Evolutionary conservation across 139 green algal species (phyloP).

Genomic region (Chlorella ohadii): DNA sequence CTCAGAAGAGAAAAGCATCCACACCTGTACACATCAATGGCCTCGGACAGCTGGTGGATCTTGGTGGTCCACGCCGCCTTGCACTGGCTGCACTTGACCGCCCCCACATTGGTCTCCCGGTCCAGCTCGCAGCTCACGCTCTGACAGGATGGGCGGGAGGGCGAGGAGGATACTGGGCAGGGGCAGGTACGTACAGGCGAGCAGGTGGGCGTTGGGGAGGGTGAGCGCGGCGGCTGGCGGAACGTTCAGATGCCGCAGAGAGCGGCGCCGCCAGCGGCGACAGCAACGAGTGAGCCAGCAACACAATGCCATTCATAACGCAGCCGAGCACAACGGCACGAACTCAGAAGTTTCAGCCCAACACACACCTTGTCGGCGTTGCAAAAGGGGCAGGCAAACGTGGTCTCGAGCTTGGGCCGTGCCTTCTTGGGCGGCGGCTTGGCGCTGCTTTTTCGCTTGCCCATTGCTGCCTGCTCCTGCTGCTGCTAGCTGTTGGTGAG

Average conservation of each 20-base stretch:
- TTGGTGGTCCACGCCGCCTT: constrained; percentile 36
- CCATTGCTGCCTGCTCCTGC: constrained; percentile 47
- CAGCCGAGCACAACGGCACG: too few species aligned
- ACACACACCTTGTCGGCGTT: constrained; percentile 53
- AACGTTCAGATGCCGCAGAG: too few species aligned
- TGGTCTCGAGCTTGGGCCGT: constrained; percentile 63
- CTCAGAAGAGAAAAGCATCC: too few species aligned
- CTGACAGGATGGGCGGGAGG: not conserved
- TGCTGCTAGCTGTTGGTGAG: not conserved
- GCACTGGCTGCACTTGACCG: constrained; percentile 49
- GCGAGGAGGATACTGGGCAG: constrained; percentile 11
- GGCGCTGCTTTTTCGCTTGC: constrained; percentile 69
- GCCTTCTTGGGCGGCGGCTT: constrained; percentile 71
- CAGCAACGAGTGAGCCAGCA: too few species aligned
- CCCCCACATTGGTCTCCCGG: constrained; percentile 46
- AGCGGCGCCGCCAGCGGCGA: too few species aligned
- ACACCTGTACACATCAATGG: constrained; percentile 66
- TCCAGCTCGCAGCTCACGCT: constrained; percentile 67
- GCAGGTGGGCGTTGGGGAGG: too few species aligned
- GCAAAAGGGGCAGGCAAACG: constrained; percentile 79
- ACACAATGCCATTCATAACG: too few species aligned
- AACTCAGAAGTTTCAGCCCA: too few species aligned
- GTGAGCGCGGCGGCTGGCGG: too few species aligned
- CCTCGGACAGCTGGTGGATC: constrained; percentile 60
- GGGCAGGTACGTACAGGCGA: too few species aligned